Evolutionary conservation across 108 stramenopile species (phyloP).

Genomic region (Cyclotella atomus): DNA sequence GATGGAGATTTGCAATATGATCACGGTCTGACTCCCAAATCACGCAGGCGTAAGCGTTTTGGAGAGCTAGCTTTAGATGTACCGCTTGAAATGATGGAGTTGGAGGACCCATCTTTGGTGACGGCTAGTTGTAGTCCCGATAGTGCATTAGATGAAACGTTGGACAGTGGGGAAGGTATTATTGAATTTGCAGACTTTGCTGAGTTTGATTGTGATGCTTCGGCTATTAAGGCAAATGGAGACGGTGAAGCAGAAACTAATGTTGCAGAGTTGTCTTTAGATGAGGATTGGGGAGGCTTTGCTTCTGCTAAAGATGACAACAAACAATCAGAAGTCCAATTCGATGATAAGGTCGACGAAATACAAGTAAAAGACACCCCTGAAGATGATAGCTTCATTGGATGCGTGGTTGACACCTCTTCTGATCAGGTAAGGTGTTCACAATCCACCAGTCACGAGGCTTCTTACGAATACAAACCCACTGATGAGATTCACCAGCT

Average conservation of each 20-base stretch:
- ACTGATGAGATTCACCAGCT: slow-evolving; percentile 29
- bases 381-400: neutral
- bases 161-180: slow-evolving; percentile 11
- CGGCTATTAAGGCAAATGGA: neutral
- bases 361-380: neutral
- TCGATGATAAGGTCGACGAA: neutral
- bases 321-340: neutral
- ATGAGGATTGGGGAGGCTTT: neutral
- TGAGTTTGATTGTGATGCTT: slow-evolving; percentile 5
- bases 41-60: slow-evolving; percentile 13
- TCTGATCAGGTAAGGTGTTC: neutral
- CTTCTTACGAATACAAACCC: slow-evolving; percentile 17
- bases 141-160: neutral
- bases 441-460: neutral
- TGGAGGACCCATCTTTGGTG: slow-evolving; percentile 28
- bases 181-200: slow-evolving; percentile 43
- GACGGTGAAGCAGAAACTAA: neutral
- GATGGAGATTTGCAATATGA: slow-evolving; percentile 25
- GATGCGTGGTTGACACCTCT: neutral
- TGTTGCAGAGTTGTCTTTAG: neutral
- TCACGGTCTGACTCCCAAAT: neutral
- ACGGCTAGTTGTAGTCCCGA: neutral
- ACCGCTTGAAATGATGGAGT: slow-evolving; percentile 40
- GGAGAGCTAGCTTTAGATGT: slow-evolving; percentile 35
- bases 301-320: neutral